A percentile compares a stretch with the other conserved stretches of the same genome.
These are phyloP conservation scores for Aulographum hederae DNA, from an alignment of 2,329 filamentous ascomycete genomes.

Conservation along the genomic window DNA sequence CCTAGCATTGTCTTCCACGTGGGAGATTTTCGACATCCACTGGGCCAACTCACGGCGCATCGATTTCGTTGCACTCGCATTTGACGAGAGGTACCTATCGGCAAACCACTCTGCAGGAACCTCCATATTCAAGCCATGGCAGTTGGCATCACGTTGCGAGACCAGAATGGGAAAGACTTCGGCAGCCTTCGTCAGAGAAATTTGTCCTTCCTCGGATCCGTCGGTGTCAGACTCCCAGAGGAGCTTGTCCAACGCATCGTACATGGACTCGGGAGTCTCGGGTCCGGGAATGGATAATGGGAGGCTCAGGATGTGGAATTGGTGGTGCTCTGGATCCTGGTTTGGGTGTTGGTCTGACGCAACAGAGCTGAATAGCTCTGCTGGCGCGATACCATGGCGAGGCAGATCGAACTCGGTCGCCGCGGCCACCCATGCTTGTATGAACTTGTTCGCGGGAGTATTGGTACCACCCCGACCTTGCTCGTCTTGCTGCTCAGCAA, in stretches of 20 bases:
- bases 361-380: too few species aligned
- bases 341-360: too few species aligned
- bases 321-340: too few species aligned
- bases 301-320: conserved; percentile 11
- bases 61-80: conserved; percentile 25
- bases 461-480: too few species aligned
- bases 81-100: conserved; percentile 40
- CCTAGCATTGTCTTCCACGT: conserved; percentile 10
- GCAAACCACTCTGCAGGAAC: conserved; percentile 36
- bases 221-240: conserved; percentile 27
- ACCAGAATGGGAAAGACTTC: conserved; percentile 5
- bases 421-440: too few species aligned
- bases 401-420: too few species aligned
- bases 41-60: conserved; percentile 24
- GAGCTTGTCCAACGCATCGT: conserved; percentile 33
- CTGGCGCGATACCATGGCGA: too few species aligned
- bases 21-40: conserved; percentile 10
- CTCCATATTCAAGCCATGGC: conserved; percentile 23
- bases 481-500: too few species aligned
- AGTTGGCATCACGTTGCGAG: conserved; percentile 12
- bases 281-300: conserved; percentile 9
- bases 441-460: too few species aligned
- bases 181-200: conserved; percentile 1
- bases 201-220: conserved; percentile 24
- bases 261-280: conserved; percentile 24